Conservation (phyloP, 306 rosid genomes). For the Ammopiptanthus mongolicus region DNA sequence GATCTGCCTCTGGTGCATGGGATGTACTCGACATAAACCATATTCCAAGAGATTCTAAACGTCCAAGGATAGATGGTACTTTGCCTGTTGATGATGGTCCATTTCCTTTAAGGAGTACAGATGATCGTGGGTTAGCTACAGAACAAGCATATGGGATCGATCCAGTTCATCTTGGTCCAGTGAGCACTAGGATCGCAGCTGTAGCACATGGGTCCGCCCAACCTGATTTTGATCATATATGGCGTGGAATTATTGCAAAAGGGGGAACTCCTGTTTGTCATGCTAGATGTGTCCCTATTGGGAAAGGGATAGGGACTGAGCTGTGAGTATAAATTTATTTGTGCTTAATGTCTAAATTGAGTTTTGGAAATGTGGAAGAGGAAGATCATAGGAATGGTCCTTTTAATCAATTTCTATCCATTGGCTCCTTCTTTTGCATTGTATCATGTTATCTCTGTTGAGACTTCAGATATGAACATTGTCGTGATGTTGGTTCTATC, state of each 20-base stretch:
- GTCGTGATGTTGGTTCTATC: background rate
- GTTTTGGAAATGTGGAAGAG: background rate
- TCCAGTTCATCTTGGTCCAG: slow-evolving; percentile 51
- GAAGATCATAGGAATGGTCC: background rate
- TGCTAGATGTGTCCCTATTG: slow-evolving; percentile 90
- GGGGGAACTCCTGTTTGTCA: slow-evolving; percentile 98
- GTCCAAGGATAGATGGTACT: slow-evolving; percentile 65
- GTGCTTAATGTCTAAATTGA: slow-evolving; percentile 16
- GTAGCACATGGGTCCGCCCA: slow-evolving; percentile 50
- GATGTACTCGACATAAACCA: slow-evolving; percentile 74
- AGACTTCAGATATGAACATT: background rate
- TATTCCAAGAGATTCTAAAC: slow-evolving; percentile 74
- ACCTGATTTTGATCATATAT: slow-evolving; percentile 65
- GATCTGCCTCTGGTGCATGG: slow-evolving; percentile 69
- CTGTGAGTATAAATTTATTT: slow-evolving; percentile 66
- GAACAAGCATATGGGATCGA: slow-evolving; percentile 56
- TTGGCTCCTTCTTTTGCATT: background rate
- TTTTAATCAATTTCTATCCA: background rate
- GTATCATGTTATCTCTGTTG: too few relatives aligned
- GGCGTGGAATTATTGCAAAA: slow-evolving; percentile 96
- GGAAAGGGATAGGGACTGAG: slow-evolving; percentile 74
- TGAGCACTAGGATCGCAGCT: slow-evolving; percentile 39
- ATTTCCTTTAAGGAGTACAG: slow-evolving; percentile 51
- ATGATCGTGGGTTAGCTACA: slow-evolving; percentile 49
- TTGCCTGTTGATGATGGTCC: slow-evolving; percentile 48